Base-by-base conservation (phyloP, 2,329 filamentous ascomycete species). In the Paraphoma chrysanthemicola region DNA sequence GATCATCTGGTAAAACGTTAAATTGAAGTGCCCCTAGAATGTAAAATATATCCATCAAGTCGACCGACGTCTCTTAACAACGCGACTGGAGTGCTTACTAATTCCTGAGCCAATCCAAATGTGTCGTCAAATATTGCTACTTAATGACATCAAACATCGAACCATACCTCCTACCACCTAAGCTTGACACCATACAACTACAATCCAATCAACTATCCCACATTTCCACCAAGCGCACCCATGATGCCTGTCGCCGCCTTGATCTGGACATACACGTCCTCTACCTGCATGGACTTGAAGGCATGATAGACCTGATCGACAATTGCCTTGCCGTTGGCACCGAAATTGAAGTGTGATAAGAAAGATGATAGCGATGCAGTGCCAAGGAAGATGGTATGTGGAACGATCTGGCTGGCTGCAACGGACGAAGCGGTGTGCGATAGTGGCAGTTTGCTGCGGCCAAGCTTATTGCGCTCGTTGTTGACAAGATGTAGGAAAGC, bases 391-490 rank as follows among this genome's bases (percentile, higher is more conserved):
- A 38, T 53, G 8, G 44, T 53, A 23, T 48, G 39, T 16, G 51
- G 51, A 2, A 53, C 4, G 17, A 53, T 53, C 11, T 43, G 28
- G 30, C 51, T 53, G 14, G n/a, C 38, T n/a, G 48, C 12, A 8
- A 53, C 46, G 2, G 38, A 31, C n/a, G 4, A 5, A n/a, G 51
- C 33, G 14, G 28, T 17, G 30, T 43, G 48, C 11, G 51, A 44
- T 1, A 6, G 4, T 12, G 51, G 44, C 16, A 53, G 51, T 8
- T 39, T 6, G 16, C 28, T 18, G 8, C 16, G 16, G 18, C 39
- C 38, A 11, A 48, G 45, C 39, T 53, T 48, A 5, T 44, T 12
- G 36, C 51, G 51, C 45, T 53, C 51, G 8, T 43, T 18, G 30
- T 44, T 33, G 2, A 53, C 39, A 16, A 48, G 44, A 28, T 44